Base-by-base conservation (phyloP, 2,329 filamentous ascomycete genomes). In the Furcasterigmium sp. region DNA sequence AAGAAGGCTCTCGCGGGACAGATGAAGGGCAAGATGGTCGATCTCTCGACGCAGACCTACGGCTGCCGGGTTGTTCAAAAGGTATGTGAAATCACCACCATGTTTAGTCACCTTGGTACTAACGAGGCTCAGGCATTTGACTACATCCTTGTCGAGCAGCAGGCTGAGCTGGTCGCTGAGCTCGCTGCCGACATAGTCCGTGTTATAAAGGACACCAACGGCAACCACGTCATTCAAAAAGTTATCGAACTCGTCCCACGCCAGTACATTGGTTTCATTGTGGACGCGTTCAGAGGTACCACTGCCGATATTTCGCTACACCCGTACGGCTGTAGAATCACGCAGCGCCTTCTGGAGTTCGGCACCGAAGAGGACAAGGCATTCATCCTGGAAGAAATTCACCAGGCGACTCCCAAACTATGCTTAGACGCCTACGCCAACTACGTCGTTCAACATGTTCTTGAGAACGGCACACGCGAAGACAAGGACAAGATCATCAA, bases 161-260 rank as follows among this genome's bases (percentile, higher is more conserved):
- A 96, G 72, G 83, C 82, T 10, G 78, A 81, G 43, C 78, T 96
- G 54, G 84, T 94, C 23, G 82, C 84, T 55, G 93, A 97, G 62
- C 77, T 97, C 1, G 82, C 91, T 58, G 72, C 77, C 20, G 76
- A 90, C 43, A 80, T 96, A 5, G 61, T 91, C 43, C 79, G 78
- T 46, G 87, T 91, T 44, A 84, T 95, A 50, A 85, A 84, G 53
- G 86, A 96, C 53, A 82, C 89, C 59, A 93, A 96, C 53, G 93
- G 91, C 43, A 98, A 98, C 62, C 93, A 98, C 52, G 93, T 98
- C 21, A 83, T 98, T 15, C 93, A 97, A 56, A 95, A 95, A 63
- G 85, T 91, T 9, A 90, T 98, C 46, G 85, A 93, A 56, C 73
- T 84, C 53, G 79, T 91, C 45, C 87, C 88, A 0, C 78, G 82